Evolutionary conservation across 805 yeast genomes (phyloP).

Genomic region (Helenozyma baotianmanensis): DNA sequence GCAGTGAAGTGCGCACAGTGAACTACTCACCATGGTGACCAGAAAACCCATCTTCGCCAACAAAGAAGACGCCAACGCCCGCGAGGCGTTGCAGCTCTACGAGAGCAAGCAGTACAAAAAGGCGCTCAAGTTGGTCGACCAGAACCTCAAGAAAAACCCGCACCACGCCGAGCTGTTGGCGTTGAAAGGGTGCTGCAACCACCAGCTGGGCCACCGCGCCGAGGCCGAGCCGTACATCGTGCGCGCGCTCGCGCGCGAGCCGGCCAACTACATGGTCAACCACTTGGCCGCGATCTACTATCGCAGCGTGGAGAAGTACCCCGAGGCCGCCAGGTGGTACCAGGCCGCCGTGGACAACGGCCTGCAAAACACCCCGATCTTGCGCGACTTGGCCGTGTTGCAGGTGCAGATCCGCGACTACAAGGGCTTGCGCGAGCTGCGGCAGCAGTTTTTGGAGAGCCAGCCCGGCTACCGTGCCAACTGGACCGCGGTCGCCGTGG

Average conservation of each 20-base stretch:
- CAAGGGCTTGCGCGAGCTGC: conserved; percentile 53
- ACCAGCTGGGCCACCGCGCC: conserved; percentile 50
- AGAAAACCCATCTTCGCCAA: conserved; percentile 30
- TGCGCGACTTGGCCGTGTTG: conserved; percentile 75
- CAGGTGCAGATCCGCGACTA: conserved; percentile 79
- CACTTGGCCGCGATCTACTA: conserved; percentile 85
- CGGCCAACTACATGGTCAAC: conserved; percentile 64
- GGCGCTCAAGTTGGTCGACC: conserved; percentile 71
- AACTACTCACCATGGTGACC: conserved; percentile 5
- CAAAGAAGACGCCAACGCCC: conserved; percentile 74
- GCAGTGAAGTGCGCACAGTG: too few relatives aligned
- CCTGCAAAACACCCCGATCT: conserved; percentile 69
- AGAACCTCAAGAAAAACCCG: conserved; percentile 69
- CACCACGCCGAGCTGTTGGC: conserved; percentile 78
- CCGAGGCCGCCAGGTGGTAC: conserved; percentile 76
- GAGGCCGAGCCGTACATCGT: conserved; percentile 62
- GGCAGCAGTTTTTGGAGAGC: conserved; percentile 64
- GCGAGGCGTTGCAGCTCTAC: conserved; percentile 76
- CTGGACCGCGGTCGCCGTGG: conserved; percentile 86
- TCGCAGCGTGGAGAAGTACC: conserved; percentile 62
- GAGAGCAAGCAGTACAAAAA: conserved; percentile 86
- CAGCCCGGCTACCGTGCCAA: conserved; percentile 82
- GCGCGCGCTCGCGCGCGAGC: conserved; percentile 57
- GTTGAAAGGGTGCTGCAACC: conserved; percentile 71
- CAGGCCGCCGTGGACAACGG: conserved; percentile 72